phyloP scores from a whole-genome alignment of 768 basidiomycete genomes.

The Kwoniella sp. region DNA sequence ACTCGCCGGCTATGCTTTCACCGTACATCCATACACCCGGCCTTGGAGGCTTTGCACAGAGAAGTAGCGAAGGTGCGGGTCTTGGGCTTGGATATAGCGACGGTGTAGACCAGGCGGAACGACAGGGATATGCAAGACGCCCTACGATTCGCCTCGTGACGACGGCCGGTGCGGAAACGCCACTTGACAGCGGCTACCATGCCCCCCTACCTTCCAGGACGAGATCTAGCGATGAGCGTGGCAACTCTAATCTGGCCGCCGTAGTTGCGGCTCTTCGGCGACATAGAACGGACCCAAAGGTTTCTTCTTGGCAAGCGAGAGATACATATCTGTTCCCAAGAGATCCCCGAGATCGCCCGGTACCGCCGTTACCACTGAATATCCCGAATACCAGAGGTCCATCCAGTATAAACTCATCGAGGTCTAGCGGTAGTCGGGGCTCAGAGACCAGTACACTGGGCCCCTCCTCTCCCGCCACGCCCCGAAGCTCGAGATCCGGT shows the following conservation, averaged over 20 bases:
- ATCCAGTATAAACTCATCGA: conserved; percentile 10
- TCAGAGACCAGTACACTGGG: conserved; percentile 7
- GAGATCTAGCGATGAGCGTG: conserved; percentile 26
- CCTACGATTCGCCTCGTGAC: conserved; percentile 34
- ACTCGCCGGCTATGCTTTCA: conserved; percentile 30
- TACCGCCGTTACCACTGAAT: conserved; percentile 30
- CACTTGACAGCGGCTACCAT: not conserved
- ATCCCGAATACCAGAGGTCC: conserved; percentile 7
- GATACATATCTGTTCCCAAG: conserved; percentile 4
- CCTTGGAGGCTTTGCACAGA: not conserved
- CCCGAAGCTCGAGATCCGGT: not conserved
- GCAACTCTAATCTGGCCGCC: not conserved
- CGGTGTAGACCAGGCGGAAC: not conserved
- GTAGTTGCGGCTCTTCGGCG: conserved; percentile 17
- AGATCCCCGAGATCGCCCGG: conserved; percentile 17
- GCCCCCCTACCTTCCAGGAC: conserved; percentile 16
- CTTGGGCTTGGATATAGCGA: conserved; percentile 16
- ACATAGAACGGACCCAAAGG: conserved; percentile 33
- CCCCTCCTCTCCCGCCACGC: conserved; percentile 4
- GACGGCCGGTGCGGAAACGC: not conserved
- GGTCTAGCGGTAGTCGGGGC: not conserved
- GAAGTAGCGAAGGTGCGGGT: not conserved
- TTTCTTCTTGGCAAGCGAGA: conserved; percentile 7
- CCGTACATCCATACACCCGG: conserved; percentile 22
- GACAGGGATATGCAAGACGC: not conserved